phyloP scores from a whole-genome alignment of 129 eudicot species.

The Lactuca saligna region DNA sequence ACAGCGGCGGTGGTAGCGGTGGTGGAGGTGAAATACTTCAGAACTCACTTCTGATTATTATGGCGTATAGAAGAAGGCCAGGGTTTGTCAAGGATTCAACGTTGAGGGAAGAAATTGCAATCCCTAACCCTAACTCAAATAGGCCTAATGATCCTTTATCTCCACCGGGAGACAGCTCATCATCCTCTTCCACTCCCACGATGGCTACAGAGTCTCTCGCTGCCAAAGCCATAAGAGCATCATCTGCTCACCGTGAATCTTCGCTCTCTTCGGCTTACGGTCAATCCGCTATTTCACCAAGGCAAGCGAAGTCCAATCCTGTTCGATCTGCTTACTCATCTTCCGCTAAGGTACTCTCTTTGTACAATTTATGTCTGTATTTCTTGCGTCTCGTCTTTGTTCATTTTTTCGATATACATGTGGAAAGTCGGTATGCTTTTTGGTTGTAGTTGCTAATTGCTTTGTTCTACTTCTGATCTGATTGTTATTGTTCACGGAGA shows the following conservation, averaged over 20 bases:
- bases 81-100: conserved; percentile 34
- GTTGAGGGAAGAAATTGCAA: conserved; percentile 24
- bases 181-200: conserved; percentile 41
- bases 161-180: conserved; percentile 29
- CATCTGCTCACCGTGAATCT: conserved; percentile 64
- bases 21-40: background rate
- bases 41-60: background rate
- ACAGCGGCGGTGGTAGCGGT: conserved; percentile 10
- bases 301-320: conserved; percentile 29
- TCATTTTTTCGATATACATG: conserved; percentile 7
- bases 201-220: conserved; percentile 60
- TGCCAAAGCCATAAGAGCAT: conserved; percentile 78
- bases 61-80: conserved; percentile 74
- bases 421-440: background rate
- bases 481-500: conserved; percentile 4
- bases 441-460: background rate
- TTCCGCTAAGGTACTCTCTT: conserved; percentile 40
- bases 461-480: conserved; percentile 15
- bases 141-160: conserved; percentile 16
- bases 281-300: conserved; percentile 54
- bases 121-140: conserved; percentile 24
- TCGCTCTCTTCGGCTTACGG: conserved; percentile 81
- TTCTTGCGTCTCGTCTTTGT: background rate
- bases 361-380: background rate
- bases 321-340: conserved; percentile 36